phyloP scores from a whole-genome alignment of 345 rosid genomes.

The Nasturtium officinale region DNA sequence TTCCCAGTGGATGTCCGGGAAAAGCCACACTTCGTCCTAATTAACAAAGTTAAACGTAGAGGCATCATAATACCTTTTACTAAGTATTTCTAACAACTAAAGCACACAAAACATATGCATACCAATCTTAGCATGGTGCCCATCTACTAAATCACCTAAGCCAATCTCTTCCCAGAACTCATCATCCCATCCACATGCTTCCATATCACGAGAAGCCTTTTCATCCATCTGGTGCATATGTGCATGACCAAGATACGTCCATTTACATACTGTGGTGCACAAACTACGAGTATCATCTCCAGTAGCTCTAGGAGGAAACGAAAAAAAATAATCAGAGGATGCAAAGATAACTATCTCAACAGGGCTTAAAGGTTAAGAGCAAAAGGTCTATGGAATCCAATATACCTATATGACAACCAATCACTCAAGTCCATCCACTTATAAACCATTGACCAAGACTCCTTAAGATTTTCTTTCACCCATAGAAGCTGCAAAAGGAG shows the following conservation, averaged over 20 bases:
- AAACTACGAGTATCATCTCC: conserved; percentile 96
- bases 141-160: conserved; percentile 84
- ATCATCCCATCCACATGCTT: conserved; percentile 99
- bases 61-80: neutral
- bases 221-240: conserved; percentile 81
- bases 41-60: conserved; percentile 3
- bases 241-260: conserved; percentile 99
- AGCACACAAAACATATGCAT: conserved; percentile 30
- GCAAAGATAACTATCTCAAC: conserved; percentile 6
- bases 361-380: neutral
- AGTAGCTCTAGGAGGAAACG: conserved; percentile 66
- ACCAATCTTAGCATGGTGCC: conserved; percentile 98
- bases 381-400: neutral
- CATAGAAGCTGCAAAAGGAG: conserved; percentile 76
- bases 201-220: conserved; percentile 82
- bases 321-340: neutral
- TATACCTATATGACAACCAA: conserved; percentile 89
- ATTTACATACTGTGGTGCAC: conserved; percentile 95
- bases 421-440: conserved; percentile 99
- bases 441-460: conserved; percentile 94
- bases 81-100: neutral
- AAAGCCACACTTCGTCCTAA: conserved; percentile 94
- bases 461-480: conserved; percentile 94
- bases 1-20: conserved; percentile 95
- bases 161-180: conserved; percentile 99